phyloP scores from a whole-genome alignment of 73 alveolate species.

The Paramecium tetraurelia region DNA sequence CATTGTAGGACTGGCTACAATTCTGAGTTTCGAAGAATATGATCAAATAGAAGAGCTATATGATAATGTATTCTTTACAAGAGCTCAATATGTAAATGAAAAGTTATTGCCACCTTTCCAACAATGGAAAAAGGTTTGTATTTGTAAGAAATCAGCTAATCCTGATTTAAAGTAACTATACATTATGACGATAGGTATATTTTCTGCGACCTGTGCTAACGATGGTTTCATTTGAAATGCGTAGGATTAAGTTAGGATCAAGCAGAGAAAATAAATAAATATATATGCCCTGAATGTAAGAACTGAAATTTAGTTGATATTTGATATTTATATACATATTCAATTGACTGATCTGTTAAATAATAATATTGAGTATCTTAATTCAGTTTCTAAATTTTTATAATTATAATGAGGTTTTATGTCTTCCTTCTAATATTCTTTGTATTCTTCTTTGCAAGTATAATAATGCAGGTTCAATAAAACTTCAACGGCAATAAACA shows the following conservation, averaged over 20 bases:
- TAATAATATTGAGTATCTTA: slow-evolving; percentile 14
- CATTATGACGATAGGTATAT: neutral
- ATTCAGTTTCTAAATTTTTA: neutral
- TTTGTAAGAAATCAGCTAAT: slow-evolving; percentile 14
- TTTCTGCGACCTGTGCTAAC: neutral
- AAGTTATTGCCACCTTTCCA: neutral
- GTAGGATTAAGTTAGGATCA: neutral
- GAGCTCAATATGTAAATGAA: neutral
- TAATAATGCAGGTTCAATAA: neutral
- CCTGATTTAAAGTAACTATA: slow-evolving; percentile 23
- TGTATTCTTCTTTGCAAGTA: neutral
- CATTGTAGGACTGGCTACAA: neutral
- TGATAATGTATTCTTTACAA: neutral
- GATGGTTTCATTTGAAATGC: slow-evolving; percentile 42
- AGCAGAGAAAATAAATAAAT: neutral
- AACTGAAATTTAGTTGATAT: neutral
- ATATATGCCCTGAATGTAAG: neutral
- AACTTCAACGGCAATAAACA: neutral
- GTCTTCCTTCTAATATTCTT: neutral
- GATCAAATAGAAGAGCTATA: neutral
- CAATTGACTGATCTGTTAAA: slow-evolving; percentile 10
- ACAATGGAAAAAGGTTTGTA: neutral
- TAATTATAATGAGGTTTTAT: neutral
- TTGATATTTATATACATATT: neutral
- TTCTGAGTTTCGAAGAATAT: slow-evolving; percentile 21